Base-by-base conservation (phyloP, 768 basidiomycete genomes). In the Tricholoma sp. region DNA sequence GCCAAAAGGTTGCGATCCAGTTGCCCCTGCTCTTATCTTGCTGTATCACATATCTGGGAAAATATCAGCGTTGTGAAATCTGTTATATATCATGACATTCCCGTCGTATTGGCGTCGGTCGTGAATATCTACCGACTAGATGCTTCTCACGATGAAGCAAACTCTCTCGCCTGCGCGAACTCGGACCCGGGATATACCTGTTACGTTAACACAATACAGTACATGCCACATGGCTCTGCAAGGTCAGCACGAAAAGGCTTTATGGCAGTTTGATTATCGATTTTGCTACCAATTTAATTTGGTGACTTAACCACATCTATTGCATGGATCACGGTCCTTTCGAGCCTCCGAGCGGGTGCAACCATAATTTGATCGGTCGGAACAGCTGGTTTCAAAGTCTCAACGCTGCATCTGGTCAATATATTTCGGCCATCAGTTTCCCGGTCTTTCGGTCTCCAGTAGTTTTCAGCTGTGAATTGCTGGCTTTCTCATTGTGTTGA, bases 321-420 rank as follows among this genome's bases (percentile, higher is more conserved):
- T 11, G 27, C 11, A 22, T 46, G 45, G 62, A 70, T 67, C 58
- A 50, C 74, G 71, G 72, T 66, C 65, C 59, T 71, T 73, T 43
- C 57, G 39, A 67, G 64, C 58, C 71, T 67, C 74, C 74, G 74
- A 70, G 63, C 4, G 46, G 8, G 24, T 57, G 65, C 60, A 62
- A 65, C 67, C 61, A 32, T 56, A 41, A 51, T 52, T 22, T 35
- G 39, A 45, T 50, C 14, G 24, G 10, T 34, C 37, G 35, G 12
- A 52, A 49, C 14, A 52, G 11, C 29, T 37, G 19, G 31, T 43
- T 37, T 7, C 43, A n/a, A 51, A 27, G 52, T 32, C 27, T 19
- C 21, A 54, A 9, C 52, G n/a, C 11, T 32, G n/a, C 31, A 5
- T 52, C 21, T 34, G 50, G 31, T 31, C 18, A 35, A 52, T 4